Conservation (phyloP, 495 filamentous ascomycete species). For the Chaetomidium leptoderma region DNA sequence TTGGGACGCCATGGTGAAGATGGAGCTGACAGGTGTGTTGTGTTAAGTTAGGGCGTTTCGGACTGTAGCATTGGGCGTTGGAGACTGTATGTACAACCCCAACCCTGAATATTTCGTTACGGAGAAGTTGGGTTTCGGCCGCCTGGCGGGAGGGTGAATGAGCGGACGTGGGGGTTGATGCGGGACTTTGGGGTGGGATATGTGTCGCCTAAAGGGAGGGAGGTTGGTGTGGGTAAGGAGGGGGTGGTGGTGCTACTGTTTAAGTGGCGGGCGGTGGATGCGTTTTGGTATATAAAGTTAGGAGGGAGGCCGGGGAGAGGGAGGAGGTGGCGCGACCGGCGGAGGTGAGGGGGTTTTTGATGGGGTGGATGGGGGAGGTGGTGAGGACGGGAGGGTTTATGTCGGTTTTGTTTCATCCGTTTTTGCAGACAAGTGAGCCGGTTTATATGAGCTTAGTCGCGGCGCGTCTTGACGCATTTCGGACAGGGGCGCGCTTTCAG, state of each 20-base stretch:
- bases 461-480: no score
- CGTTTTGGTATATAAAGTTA: constrained; percentile 37
- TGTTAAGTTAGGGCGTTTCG: no score
- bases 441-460: no score
- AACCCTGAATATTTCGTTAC: no score
- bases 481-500: no score
- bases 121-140: constrained; percentile 33
- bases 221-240: constrained; percentile 21
- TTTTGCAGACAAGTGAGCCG: constrained; percentile 28
- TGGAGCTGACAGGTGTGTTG: no score
- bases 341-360: constrained; percentile 22
- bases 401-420: constrained; percentile 35
- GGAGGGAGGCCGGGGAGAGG: constrained; percentile 19
- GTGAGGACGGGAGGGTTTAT: constrained; percentile 22
- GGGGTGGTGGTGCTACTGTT: constrained; percentile 33
- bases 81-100: no score
- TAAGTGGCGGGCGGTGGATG: constrained; percentile 34
- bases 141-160: constrained; percentile 29
- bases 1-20: no score
- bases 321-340: constrained; percentile 15
- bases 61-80: no score
- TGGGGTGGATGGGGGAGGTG: constrained; percentile 27
- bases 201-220: constrained; percentile 28
- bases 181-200: constrained; percentile 23
- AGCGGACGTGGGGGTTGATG: constrained; percentile 27